A percentile compares a stretch with the other conserved stretches of the same genome.
phyloP scores from a whole-genome alignment of 2,329 filamentous ascomycete genomes.

The Penicillium sp. region DNA sequence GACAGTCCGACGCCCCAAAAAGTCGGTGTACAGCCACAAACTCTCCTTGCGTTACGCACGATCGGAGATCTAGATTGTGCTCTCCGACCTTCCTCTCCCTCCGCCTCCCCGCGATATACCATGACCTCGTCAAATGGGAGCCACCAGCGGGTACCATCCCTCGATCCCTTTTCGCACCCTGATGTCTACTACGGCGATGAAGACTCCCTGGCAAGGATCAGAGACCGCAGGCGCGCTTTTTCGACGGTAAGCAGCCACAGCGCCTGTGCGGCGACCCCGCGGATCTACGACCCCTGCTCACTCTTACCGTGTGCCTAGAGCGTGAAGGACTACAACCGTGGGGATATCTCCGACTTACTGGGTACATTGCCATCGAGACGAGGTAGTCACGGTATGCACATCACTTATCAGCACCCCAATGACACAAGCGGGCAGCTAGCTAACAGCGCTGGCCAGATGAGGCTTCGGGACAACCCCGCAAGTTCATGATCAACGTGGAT shows the following conservation, averaged over 20 bases:
- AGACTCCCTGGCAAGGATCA: conserved; percentile 50
- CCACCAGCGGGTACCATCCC: conserved; percentile 46
- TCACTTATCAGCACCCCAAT: neutral
- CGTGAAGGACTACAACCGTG: conserved; percentile 42
- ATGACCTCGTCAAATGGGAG: conserved; percentile 49
- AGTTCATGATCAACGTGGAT: conserved; percentile 86
- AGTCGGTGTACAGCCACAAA: conserved; percentile 28
- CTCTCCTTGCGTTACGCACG: conserved; percentile 26
- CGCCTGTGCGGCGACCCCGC: conserved; percentile 19
- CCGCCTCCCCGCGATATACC: conserved; percentile 20
- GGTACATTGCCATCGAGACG: conserved; percentile 42
- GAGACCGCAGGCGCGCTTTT: conserved; percentile 57
- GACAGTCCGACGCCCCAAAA: neutral
- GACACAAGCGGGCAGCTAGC: conserved; percentile 1
- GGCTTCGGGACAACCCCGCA: conserved; percentile 67
- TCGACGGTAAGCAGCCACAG: conserved; percentile 54
- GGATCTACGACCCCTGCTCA: conserved; percentile 15
- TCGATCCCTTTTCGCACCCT: conserved; percentile 62
- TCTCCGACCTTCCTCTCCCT: conserved; percentile 9
- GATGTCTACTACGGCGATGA: conserved; percentile 63
- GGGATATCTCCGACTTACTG: conserved; percentile 41
- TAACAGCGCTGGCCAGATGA: conserved; percentile 64
- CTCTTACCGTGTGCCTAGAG: conserved; percentile 33
- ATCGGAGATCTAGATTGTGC: conserved; percentile 18
- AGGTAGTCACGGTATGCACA: conserved; percentile 50